A percentile compares a stretch with the other conserved stretches of the same genome.
Evolutionary conservation across 768 basidiomycete genomes (phyloP).

Genomic region (Boletus pseudopeckii): DNA sequence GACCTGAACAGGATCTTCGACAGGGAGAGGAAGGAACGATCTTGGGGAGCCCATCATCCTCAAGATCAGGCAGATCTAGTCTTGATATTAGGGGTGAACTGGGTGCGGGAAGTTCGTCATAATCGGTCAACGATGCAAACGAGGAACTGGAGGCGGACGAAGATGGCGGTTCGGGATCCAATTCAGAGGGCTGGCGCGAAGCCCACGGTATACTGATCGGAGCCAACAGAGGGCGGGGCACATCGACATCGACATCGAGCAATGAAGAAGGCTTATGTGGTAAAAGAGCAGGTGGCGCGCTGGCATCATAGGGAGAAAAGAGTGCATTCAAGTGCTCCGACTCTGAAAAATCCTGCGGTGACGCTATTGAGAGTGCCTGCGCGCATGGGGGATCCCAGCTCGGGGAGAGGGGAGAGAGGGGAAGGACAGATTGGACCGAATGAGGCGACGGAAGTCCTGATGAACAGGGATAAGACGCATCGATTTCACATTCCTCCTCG

Average conservation of each 20-base stretch:
- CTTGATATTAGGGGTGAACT: constrained; percentile 32
- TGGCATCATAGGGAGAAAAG: constrained; percentile 15
- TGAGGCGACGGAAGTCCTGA: constrained; percentile 16
- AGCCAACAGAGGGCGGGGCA: constrained; percentile 16
- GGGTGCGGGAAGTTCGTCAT: constrained; percentile 20
- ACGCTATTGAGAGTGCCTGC: constrained; percentile 8
- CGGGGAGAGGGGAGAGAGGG: constrained; percentile 37
- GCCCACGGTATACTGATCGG: constrained; percentile 26
- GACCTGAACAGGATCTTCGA: constrained; percentile 25
- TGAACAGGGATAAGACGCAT: constrained; percentile 16
- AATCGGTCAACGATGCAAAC: constrained; percentile 24
- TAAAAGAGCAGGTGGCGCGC: constrained; percentile 11
- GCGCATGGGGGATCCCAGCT: constrained; percentile 26
- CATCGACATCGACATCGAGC: constrained; percentile 26
- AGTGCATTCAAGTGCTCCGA: constrained; percentile 15
- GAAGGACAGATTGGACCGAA: constrained; percentile 11
- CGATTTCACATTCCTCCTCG: constrained; percentile 19
- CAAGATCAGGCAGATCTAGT: constrained; percentile 31
- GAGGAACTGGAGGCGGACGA: constrained; percentile 10
- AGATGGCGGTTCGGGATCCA: constrained; percentile 16
- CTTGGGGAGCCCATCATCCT: constrained; percentile 22
- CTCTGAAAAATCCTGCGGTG: constrained; percentile 17
- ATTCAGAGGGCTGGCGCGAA: constrained; percentile 3
- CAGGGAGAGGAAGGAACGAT: constrained; percentile 28
- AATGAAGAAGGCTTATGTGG: constrained; percentile 20